Percentiles rank a stretch among this genome's conserved stretches.
Conservation (phyloP, 2,329 filamentous ascomycete genomes). For the Atkinsonella hypoxylon region DNA sequence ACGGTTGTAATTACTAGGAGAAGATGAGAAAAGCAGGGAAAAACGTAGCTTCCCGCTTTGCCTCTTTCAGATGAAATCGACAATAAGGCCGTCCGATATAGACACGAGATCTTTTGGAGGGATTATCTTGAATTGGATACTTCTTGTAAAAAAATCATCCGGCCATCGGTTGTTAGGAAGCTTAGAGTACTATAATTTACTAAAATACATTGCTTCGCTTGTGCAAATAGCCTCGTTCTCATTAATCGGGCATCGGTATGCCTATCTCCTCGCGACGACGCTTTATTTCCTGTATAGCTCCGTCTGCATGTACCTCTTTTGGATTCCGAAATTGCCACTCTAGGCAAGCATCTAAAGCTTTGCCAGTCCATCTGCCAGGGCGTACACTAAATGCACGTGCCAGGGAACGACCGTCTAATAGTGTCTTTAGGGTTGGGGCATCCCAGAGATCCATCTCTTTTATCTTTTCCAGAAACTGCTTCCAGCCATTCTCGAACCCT, state of each 20-base stretch:
- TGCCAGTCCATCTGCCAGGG: conserved; percentile 74
- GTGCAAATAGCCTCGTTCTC: no score
- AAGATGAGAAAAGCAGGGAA: no score
- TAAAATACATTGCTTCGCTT: no score
- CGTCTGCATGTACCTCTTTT: conserved; percentile 42
- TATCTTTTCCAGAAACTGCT: conserved; percentile 43
- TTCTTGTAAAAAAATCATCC: no score
- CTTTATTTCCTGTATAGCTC: conserved; percentile 48
- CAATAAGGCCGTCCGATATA: no score
- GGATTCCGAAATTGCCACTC: conserved; percentile 85
- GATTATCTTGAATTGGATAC: no score
- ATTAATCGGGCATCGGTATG: conserved; percentile 13
- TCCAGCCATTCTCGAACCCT: conserved; percentile 38
- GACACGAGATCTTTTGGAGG: no score
- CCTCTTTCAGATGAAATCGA: no score
- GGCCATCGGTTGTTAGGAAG: no score
- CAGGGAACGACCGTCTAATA: conserved; percentile 67
- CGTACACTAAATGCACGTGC: conserved; percentile 54
- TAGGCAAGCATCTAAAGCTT: conserved; percentile 67
- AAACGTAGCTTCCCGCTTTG: no score
- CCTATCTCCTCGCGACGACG: conserved; percentile 39
- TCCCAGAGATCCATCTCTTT: conserved; percentile 43
- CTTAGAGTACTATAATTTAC: no score
- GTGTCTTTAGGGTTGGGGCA: conserved; percentile 43
- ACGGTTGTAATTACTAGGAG: no score